phyloP scores from a whole-genome alignment of 108 stramenopile genomes.

The Cyclotella atomus region DNA sequence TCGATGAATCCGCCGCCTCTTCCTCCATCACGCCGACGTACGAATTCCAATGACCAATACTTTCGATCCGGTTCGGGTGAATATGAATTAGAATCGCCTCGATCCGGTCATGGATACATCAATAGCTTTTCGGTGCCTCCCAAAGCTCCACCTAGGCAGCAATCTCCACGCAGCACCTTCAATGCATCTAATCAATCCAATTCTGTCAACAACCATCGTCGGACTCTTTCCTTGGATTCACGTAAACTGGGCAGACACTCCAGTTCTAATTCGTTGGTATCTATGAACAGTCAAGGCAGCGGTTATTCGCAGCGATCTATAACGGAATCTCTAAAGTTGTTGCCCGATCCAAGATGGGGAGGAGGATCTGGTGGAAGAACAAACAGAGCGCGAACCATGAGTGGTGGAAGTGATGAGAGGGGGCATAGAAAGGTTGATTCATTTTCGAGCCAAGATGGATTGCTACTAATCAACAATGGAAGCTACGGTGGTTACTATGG shows the following conservation, averaged over 20 bases:
- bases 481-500: neutral
- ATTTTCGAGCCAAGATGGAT: constrained; percentile 1
- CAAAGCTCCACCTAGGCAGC: neutral
- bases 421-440: constrained; percentile 18
- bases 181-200: neutral
- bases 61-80: constrained; percentile 10
- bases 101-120: neutral
- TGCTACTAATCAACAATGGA: neutral
- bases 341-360: constrained; percentile 57
- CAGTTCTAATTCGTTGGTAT: constrained; percentile 19
- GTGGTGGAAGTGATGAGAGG: constrained; percentile 25
- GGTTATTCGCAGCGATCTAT: neutral
- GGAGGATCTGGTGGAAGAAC: constrained; percentile 17
- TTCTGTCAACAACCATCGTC: constrained; percentile 12
- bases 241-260: constrained; percentile 6
- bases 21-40: constrained; percentile 10
- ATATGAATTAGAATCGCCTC: neutral
- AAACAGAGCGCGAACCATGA: constrained; percentile 30
- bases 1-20: constrained; percentile 10
- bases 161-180: neutral
- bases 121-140: neutral
- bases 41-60: neutral
- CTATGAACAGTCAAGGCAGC: constrained; percentile 19
- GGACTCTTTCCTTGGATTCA: constrained; percentile 32
- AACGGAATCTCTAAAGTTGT: constrained; percentile 22